phyloP scores from a whole-genome alignment of 345 rosid species.

The Laguncularia racemosa region DNA sequence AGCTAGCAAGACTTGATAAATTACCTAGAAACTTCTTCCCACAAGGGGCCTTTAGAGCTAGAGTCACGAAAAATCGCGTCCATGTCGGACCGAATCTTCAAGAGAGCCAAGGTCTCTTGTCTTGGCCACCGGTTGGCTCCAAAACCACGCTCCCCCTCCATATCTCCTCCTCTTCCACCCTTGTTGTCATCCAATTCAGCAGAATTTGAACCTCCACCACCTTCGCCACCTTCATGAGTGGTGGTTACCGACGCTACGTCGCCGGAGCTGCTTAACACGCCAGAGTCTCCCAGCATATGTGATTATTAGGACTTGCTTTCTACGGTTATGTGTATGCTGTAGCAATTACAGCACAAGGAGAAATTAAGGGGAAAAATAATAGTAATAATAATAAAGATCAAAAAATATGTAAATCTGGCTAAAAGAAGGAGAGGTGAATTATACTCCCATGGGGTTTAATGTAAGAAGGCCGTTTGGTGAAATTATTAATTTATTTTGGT shows the following conservation, averaged over 20 bases:
- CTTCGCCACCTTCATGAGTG: not conserved
- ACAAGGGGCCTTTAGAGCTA: constrained; percentile 38
- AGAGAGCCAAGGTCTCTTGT: constrained; percentile 45
- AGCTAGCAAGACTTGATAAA: not conserved
- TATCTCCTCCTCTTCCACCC: constrained; percentile 14
- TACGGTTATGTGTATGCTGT: not conserved
- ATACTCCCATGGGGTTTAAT: constrained; percentile 40
- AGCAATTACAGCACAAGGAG: not conserved
- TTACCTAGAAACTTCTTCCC: constrained; percentile 63
- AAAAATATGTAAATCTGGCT: not conserved
- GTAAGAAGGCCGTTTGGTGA: constrained; percentile 31
- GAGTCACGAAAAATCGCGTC: constrained; percentile 42
- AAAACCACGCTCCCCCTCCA: constrained; percentile 22
- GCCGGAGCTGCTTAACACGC: constrained; percentile 6
- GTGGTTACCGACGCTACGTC: not conserved
- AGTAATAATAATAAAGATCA: constrained; percentile 10
- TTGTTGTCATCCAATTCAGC: not conserved
- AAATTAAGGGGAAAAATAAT: constrained; percentile 5
- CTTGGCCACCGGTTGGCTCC: constrained; percentile 25
- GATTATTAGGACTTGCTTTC: not conserved
- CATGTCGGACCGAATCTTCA: constrained; percentile 48
- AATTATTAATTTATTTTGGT: constrained; percentile 30
- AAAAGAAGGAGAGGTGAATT: not conserved
- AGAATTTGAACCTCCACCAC: constrained; percentile 16
- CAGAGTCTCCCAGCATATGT: constrained; percentile 7